Evolutionary conservation across 2,329 filamentous ascomycete species (phyloP).

Genomic region (Parascedosporium putredinis): DNA sequence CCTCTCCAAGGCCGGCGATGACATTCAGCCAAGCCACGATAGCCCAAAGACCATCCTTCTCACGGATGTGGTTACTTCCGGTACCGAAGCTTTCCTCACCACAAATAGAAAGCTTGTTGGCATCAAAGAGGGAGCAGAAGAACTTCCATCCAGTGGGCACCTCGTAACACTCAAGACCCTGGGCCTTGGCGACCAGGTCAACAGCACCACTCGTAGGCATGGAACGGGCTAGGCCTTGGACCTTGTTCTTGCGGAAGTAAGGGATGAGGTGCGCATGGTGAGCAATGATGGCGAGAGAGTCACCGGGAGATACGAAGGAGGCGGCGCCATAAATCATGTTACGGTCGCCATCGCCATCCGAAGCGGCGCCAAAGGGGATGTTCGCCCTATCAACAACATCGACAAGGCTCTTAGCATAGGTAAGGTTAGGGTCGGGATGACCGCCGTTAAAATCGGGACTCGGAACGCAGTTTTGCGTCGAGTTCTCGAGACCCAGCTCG

Average conservation of each 20-base stretch:
- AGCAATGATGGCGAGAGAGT: conserved; percentile 95
- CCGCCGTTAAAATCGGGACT: conserved; percentile 93
- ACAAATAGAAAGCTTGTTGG: conserved; percentile 93
- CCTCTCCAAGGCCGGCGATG: conserved; percentile 83
- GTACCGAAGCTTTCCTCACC: conserved; percentile 98
- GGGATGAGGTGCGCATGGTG: conserved; percentile 94
- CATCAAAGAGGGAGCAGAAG: conserved; percentile 93
- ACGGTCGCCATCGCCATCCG: conserved; percentile 92
- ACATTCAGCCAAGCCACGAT: conserved; percentile 98
- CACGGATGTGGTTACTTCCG: conserved; percentile 95
- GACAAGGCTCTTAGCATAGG: conserved; percentile 90
- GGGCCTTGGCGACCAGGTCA: conserved; percentile 90
- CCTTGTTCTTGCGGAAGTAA: conserved; percentile 96
- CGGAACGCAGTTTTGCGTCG: conserved; percentile 83
- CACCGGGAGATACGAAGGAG: conserved; percentile 90
- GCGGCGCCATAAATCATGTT: conserved; percentile 99
- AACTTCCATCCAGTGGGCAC: conserved; percentile 99
- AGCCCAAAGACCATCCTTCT: conserved; percentile 98
- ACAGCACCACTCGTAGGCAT: conserved; percentile 97
- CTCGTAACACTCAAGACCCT: conserved; percentile 86
- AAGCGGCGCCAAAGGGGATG: conserved; percentile 93
- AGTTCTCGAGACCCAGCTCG: conserved; percentile 71
- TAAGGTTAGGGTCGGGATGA: conserved; percentile 95
- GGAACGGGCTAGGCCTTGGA: conserved; percentile 87
- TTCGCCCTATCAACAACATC: conserved; percentile 83